A percentile compares a stretch with the other conserved stretches of the same genome.
Evolutionary conservation across 441 rosid species (phyloP).

Genomic region (Brassica balearica): DNA sequence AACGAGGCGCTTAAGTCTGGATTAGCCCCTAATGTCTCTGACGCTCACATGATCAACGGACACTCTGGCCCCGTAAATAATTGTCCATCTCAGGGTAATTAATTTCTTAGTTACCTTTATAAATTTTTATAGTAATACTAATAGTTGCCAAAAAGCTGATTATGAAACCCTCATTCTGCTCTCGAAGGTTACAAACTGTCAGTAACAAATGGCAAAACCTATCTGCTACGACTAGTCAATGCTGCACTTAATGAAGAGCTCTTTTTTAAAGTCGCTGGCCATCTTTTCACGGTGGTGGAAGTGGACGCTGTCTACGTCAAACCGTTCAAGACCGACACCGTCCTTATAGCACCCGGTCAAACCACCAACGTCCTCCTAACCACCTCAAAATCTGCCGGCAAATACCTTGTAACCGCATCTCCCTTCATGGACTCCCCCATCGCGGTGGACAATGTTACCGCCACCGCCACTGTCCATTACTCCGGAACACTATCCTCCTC

Average conservation of each 20-base stretch:
- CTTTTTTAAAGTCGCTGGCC: slow-evolving; percentile 91
- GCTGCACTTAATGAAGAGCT: slow-evolving; percentile 98
- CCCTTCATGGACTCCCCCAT: slow-evolving; percentile 89
- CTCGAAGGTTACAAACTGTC: slow-evolving; percentile 63
- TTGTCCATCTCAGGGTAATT: slow-evolving; percentile 71
- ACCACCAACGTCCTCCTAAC: slow-evolving; percentile 84
- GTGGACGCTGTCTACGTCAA: slow-evolving; percentile 89
- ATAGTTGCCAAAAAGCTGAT: background rate
- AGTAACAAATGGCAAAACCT: slow-evolving; percentile 71
- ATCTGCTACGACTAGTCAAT: slow-evolving; percentile 78
- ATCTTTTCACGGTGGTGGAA: slow-evolving; percentile 83
- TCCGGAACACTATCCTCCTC: slow-evolving; percentile 58
- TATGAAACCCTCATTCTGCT: background rate
- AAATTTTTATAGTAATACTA: too few species aligned
- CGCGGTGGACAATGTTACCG: slow-evolving; percentile 72
- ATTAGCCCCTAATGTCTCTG: slow-evolving; percentile 87
- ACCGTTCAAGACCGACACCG: slow-evolving; percentile 68
- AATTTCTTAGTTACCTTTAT: background rate
- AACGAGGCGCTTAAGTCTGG: slow-evolving; percentile 80
- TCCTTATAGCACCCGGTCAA: slow-evolving; percentile 85
- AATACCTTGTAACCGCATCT: slow-evolving; percentile 68
- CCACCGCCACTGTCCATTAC: slow-evolving; percentile 78
- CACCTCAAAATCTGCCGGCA: slow-evolving; percentile 58
- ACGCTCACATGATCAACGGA: slow-evolving; percentile 90
- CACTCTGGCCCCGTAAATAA: slow-evolving; percentile 57